Evolutionary conservation across 805 yeast species (phyloP).

Genomic region (Saturnispora gosingensis): DNA sequence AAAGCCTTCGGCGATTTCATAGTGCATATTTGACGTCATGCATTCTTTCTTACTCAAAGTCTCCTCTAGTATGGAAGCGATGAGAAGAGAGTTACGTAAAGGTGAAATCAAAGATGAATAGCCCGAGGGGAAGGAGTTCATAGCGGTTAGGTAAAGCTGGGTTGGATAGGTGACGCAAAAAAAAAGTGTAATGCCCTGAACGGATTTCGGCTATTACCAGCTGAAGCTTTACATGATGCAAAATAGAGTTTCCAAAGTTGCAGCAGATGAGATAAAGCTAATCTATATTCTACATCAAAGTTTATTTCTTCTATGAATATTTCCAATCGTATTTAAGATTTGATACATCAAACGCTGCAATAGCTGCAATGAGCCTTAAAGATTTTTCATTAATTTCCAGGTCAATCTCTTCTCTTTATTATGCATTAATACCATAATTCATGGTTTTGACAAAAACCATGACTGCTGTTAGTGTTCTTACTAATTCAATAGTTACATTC

Average conservation of each 20-base stretch:
- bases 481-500: background rate
- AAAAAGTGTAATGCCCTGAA: no score
- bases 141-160: no score
- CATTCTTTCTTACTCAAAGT: background rate
- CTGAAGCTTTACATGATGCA: background rate
- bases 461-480: background rate
- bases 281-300: background rate
- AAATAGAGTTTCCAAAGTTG: background rate
- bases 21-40: background rate
- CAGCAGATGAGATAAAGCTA: background rate
- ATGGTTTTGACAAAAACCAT: background rate
- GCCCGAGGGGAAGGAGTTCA: no score
- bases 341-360: no score
- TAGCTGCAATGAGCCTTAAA: background rate
- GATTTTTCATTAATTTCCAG: background rate
- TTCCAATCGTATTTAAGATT: background rate
- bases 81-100: background rate
- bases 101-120: background rate
- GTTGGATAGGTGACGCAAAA: no score
- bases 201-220: no score
- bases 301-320: no score
- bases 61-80: background rate
- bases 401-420: background rate
- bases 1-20: background rate
- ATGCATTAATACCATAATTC: background rate